Base-by-base conservation (phyloP, 139 green algal species). In the Micractinium conductrix region DNA sequence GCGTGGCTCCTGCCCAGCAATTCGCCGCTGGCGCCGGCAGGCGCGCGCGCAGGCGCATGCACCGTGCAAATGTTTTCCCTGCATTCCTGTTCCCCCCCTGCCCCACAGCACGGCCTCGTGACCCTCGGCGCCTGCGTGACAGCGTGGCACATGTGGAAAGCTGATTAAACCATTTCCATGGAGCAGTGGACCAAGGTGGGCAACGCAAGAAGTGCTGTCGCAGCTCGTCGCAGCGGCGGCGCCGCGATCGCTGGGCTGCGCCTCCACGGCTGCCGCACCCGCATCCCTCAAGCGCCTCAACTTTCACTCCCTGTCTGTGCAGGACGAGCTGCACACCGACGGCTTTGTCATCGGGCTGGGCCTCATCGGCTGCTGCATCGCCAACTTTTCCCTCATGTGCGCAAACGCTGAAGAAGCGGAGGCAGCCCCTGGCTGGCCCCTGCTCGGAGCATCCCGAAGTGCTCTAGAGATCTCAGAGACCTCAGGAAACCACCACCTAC, bases 121-220 rank as follows among this genome's bases (percentile, higher is more conserved):
- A 24, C 74, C 24, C 40, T 81, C 0, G 74, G 74, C 35, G 55
- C 74, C 37, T 26, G 37, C 8, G 48, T 69, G 30, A 81, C 74
- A 22, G 48, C 74, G 24, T 81, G 74, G 74, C 74, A 81, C 74
- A 70, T 81, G 21, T 69, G 45, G 50, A 81, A 81, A 37, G 37
- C 40, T 8, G 37, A 68, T 35, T 68, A 69, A 12, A 48, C 33
- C 26, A 22, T 48, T 1, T 16, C 12, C 19, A 81, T 81, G 50
- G 74, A 69, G 35, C 70, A n/a, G 22, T 78, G 70, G 70, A 78
- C 70, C 28, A 38, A 38, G 1, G 70, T 65, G 19, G 5, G 30
- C 16, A 30, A 65, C 16, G 55, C 21, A 8, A 30, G 5, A 65
- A 14, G 30, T 65, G 55, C 28, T 21, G 3, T 6, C 62, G 40